Conservation (phyloP, 495 filamentous ascomycete genomes). For the Aspergillus taichungensis region DNA sequence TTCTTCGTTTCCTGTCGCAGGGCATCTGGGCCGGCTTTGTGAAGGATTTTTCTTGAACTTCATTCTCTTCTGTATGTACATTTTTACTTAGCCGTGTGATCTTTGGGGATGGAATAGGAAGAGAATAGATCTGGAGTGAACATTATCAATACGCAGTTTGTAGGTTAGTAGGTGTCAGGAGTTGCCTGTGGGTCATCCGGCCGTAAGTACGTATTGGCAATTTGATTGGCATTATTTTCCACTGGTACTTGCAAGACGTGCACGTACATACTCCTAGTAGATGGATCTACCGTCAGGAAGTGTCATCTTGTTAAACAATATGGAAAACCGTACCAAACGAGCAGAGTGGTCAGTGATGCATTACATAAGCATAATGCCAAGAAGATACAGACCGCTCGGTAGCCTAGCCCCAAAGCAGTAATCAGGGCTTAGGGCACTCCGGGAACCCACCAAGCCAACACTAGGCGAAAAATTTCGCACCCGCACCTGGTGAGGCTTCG, state of each 20-base stretch:
- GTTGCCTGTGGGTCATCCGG: no score
- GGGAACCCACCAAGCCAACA: constrained; percentile 22
- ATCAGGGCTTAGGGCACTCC: constrained; percentile 33
- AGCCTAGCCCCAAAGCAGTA: constrained; percentile 9
- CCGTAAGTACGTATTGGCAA: not conserved
- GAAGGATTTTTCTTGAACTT: constrained; percentile 8
- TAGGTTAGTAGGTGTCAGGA: no score
- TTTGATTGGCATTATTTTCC: not conserved
- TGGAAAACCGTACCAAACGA: no score
- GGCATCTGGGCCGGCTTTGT: not conserved
- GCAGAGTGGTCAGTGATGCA: no score
- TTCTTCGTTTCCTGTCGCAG: constrained; percentile 11
- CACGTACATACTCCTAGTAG: no score
- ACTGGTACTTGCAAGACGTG: no score
- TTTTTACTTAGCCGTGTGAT: constrained; percentile 11
- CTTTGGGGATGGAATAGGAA: not conserved
- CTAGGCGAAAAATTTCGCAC: constrained; percentile 43
- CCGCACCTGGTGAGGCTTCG: constrained; percentile 25
- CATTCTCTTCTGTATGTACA: constrained; percentile 17
- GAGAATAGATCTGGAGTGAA: constrained; percentile 1
- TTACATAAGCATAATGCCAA: not conserved
- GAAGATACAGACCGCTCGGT: no score
- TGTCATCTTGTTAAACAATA: no score
- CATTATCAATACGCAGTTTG: not conserved
- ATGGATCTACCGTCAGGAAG: no score